Evolutionary conservation across 257 asterid genomes (phyloP).

Genomic region (Ilex asprella): DNA sequence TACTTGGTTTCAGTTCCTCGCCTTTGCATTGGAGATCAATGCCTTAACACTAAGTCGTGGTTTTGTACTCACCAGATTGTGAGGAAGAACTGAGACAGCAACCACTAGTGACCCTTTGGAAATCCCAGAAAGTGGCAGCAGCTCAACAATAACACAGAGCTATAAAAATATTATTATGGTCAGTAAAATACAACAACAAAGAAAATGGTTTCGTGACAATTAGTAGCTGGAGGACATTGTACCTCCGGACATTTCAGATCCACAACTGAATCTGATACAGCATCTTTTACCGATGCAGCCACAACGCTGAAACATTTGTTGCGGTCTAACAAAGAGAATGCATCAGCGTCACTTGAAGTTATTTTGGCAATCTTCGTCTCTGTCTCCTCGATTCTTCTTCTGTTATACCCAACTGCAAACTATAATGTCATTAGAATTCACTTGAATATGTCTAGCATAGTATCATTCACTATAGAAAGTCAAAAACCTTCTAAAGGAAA

Average conservation of each 20-base stretch:
- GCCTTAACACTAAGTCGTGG: conserved; percentile 36
- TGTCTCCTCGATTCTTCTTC: conserved; percentile 43
- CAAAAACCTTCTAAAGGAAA: no score
- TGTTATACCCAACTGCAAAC: conserved; percentile 55
- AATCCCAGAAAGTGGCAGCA: conserved; percentile 37
- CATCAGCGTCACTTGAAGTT: conserved; percentile 11
- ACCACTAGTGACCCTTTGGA: conserved; percentile 30
- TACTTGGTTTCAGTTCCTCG: conserved; percentile 12
- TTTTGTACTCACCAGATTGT: conserved; percentile 25
- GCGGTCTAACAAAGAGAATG: conserved; percentile 28
- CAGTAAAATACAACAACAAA: conserved; percentile 2
- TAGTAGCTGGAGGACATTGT: neutral
- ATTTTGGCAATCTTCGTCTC: conserved; percentile 21
- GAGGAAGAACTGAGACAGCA: conserved; percentile 41
- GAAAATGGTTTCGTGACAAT: neutral
- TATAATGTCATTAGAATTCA: conserved; percentile 1
- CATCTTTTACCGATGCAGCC: conserved; percentile 38
- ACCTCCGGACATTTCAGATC: conserved; percentile 47
- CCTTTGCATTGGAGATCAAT: conserved; percentile 25
- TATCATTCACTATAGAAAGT: no score
- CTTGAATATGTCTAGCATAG: no score
- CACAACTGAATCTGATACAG: conserved; percentile 30
- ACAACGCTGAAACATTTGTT: conserved; percentile 36
- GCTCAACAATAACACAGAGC: conserved; percentile 38
- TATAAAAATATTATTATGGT: conserved; percentile 14